These are phyloP conservation scores for Amauroascus verrucosus DNA, from an alignment of 2,329 filamentous ascomycete genomes.

Conservation along the genomic window DNA sequence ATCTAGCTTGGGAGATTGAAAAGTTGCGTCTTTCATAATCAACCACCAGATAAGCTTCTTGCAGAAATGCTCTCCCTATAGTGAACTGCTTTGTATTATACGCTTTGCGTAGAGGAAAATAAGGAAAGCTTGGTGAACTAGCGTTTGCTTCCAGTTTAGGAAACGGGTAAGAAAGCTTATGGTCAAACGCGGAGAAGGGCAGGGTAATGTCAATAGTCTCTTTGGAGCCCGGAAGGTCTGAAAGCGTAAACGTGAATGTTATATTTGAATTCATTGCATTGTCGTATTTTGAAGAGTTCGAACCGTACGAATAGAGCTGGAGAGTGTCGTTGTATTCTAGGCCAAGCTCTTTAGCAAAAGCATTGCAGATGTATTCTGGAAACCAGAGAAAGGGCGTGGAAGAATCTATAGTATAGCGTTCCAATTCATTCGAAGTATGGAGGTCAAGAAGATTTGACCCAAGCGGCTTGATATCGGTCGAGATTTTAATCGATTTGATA, in stretches of 20 bases:
- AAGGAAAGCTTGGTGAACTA: constrained; percentile 21
- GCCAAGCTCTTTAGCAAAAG: constrained; percentile 29
- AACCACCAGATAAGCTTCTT: constrained; percentile 33
- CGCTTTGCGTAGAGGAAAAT: constrained; percentile 34
- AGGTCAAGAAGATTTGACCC: constrained; percentile 17
- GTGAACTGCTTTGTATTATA: constrained; percentile 27
- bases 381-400: constrained; percentile 34
- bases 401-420: constrained; percentile 31
- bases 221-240: constrained; percentile 22
- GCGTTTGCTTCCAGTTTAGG: constrained; percentile 22
- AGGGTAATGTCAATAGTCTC: constrained; percentile 27
- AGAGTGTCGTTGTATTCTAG: constrained; percentile 28
- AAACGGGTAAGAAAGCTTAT: constrained; percentile 29
- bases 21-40: constrained; percentile 32
- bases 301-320: constrained; percentile 29
- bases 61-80: constrained; percentile 34
- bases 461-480: constrained; percentile 9
- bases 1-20: constrained; percentile 27
- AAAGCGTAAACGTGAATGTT: constrained; percentile 29
- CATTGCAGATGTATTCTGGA: constrained; percentile 27
- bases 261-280: constrained; percentile 23
- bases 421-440: constrained; percentile 17
- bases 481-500: constrained; percentile 23
- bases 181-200: constrained; percentile 34
- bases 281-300: constrained; percentile 17